These are phyloP conservation scores for Beauveria sp. DNA, from an alignment of 2,329 filamentous ascomycete species.

Conservation along the genomic window DNA sequence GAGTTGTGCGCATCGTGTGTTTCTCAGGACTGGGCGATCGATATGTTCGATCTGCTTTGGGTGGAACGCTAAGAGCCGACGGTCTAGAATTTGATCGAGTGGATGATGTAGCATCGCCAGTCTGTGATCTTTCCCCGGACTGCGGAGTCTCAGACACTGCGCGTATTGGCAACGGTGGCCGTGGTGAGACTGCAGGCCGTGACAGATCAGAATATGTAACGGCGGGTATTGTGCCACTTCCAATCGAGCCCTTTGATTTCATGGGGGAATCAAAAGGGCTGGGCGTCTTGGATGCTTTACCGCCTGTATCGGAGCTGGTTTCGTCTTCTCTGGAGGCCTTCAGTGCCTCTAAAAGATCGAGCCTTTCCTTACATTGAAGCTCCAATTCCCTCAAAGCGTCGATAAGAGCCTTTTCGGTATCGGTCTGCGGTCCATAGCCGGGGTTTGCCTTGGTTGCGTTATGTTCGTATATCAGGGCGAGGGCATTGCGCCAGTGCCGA, in stretches of 20 bases:
- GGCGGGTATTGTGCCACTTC: slow-evolving; percentile 72
- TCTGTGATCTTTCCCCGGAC: slow-evolving; percentile 24
- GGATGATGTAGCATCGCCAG: slow-evolving; percentile 5
- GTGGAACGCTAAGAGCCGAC: slow-evolving; percentile 25
- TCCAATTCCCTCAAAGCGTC: slow-evolving; percentile 79
- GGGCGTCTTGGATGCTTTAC: slow-evolving; percentile 16
- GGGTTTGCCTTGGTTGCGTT: slow-evolving; percentile 67
- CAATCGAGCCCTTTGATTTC: slow-evolving; percentile 56
- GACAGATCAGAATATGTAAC: slow-evolving; percentile 75
- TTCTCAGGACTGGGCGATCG: slow-evolving; percentile 53
- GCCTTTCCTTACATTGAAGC: slow-evolving; percentile 84
- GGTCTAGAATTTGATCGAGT: slow-evolving; percentile 14
- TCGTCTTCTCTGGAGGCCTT: slow-evolving; percentile 51
- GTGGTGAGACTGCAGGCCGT: slow-evolving; percentile 52
- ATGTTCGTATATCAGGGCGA: slow-evolving; percentile 83
- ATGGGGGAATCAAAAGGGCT: slow-evolving; percentile 17
- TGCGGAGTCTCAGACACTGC: slow-evolving; percentile 43
- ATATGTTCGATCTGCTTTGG: slow-evolving; percentile 29
- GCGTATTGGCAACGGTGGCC: slow-evolving; percentile 48
- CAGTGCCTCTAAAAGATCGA: slow-evolving; percentile 79
- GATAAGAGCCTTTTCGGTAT: slow-evolving; percentile 75
- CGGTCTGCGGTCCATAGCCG: slow-evolving; percentile 62
- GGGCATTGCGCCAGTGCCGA: slow-evolving; percentile 79
- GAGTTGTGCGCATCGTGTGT: slow-evolving; percentile 53
- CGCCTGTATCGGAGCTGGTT: slow-evolving; percentile 9